Conservation (phyloP, 208 protist genomes). For the Crithidia fasciculata region DNA sequence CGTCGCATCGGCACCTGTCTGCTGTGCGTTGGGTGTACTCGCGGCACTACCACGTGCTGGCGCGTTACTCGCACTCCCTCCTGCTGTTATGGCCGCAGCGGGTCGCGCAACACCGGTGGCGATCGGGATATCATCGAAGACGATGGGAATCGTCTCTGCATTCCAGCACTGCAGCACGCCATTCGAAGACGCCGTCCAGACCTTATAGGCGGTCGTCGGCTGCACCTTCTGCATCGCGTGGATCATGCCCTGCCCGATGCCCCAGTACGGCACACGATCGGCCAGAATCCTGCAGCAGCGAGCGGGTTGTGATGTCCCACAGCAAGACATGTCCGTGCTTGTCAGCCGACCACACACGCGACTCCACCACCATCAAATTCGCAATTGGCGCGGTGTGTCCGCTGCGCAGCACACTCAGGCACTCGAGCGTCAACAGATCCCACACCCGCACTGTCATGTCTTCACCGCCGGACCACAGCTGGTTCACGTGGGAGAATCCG, state of each 20-base stretch:
- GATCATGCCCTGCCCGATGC: conserved; percentile 40
- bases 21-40: not conserved
- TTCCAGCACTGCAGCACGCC: conserved; percentile 88
- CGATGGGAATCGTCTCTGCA: conserved; percentile 73
- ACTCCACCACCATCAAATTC: conserved; percentile 58
- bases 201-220: conserved; percentile 62
- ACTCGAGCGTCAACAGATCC: conserved; percentile 69
- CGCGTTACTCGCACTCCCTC: too few relatives aligned
- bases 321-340: conserved; percentile 79
- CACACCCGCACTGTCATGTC: conserved; percentile 85
- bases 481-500: conserved; percentile 58
- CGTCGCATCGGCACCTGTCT: conserved; percentile 2
- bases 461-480: conserved; percentile 85
- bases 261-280: conserved; percentile 37
- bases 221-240: conserved; percentile 69
- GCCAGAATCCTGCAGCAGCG: conserved; percentile 72
- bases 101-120: conserved; percentile 3
- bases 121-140: conserved; percentile 47
- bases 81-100: too few relatives aligned
- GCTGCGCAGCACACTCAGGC: conserved; percentile 44
- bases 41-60: not conserved
- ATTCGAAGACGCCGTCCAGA: conserved; percentile 70
- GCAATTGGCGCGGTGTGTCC: conserved; percentile 72
- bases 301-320: conserved; percentile 82
- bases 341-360: conserved; percentile 86